Evolutionary conservation across 768 basidiomycete genomes (phyloP), one percentile per base, ranked within the genome.

Genomic region (Amanita phalloides): DNA sequence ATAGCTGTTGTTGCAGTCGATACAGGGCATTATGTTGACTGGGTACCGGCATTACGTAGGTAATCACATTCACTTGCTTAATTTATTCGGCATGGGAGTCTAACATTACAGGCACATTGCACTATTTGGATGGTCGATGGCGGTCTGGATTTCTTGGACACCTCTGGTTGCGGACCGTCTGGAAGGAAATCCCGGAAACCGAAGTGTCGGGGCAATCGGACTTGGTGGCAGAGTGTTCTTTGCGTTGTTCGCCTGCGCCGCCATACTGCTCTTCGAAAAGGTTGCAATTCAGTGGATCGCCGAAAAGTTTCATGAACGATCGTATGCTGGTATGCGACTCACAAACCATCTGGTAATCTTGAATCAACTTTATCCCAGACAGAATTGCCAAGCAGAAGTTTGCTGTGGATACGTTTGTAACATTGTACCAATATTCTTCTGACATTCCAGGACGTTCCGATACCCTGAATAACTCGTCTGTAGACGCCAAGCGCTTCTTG

Each of bases 241-340:
- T 60, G 87, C 81, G 6, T 62, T 86, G 45, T 76, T 82, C 61
- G 60, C 93, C 45, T 87, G 82, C 60, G 65, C 84, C 0, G 75
- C 75, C 25, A 72, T 91, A 23, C 75, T 93, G 5, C 72, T 86
- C 9, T 82, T 77, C 50, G 90, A 93, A 65, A 96, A 96, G 61
- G 78, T 93, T 54, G 65, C 84, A 11, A 87, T 96, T 45, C 92
- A 94, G 63, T 81, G 82, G 72, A 91, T 95, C 58, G 84, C 84
- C 43, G 74, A 71, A 42, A 86, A 88, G 61, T 91, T 90, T 64
- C 88, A 91, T 61, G 84, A 88, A 61, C 69, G 81, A 45, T 84
- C 82, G 5, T 90, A 85, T 58, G 77, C 77, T 41, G 78, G 79
- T 78, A 38, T 20, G 68, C 20, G 58, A 5, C n/a, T 38, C 14